Conservation (phyloP, 23 red algal species). For the Gracilaria gracilis region DNA sequence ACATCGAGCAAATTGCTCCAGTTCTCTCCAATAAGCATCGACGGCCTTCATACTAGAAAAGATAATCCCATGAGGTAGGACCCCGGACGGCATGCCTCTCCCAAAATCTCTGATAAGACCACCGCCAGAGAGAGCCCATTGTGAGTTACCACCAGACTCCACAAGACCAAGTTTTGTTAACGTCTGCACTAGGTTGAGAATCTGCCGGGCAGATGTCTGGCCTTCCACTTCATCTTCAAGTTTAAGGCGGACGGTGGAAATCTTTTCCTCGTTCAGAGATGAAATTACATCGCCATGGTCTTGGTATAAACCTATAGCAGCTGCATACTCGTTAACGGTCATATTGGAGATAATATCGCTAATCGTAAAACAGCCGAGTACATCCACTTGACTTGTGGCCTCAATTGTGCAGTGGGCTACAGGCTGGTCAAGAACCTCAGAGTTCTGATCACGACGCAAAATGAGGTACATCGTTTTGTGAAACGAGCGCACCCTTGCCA, state of each 20-base stretch:
- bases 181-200: slow-evolving; percentile 35
- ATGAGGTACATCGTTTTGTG: slow-evolving; percentile 31
- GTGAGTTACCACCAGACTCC: slow-evolving; percentile 6
- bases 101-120: slow-evolving; percentile 68
- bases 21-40: slow-evolving; percentile 57
- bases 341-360: slow-evolving; percentile 20
- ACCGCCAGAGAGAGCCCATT: slow-evolving; percentile 34
- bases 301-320: slow-evolving; percentile 50
- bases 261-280: slow-evolving; percentile 25
- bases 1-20: slow-evolving; percentile 50
- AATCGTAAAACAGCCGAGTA: slow-evolving; percentile 31
- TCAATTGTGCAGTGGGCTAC: slow-evolving; percentile 37
- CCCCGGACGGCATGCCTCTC: slow-evolving; percentile 51
- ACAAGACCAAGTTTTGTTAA: slow-evolving; percentile 45
- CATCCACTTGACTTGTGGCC: not conserved
- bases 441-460: not conserved
- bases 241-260: slow-evolving; percentile 15
- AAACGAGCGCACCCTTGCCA: slow-evolving; percentile 46
- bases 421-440: not conserved
- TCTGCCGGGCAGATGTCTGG: slow-evolving; percentile 16
- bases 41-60: slow-evolving; percentile 41
- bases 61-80: slow-evolving; percentile 52
- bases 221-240: slow-evolving; percentile 27
- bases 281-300: slow-evolving; percentile 42
- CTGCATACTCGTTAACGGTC: slow-evolving; percentile 60